Base-by-base conservation (phyloP, 306 rosid genomes). In the Mimosa pudica region DNA sequence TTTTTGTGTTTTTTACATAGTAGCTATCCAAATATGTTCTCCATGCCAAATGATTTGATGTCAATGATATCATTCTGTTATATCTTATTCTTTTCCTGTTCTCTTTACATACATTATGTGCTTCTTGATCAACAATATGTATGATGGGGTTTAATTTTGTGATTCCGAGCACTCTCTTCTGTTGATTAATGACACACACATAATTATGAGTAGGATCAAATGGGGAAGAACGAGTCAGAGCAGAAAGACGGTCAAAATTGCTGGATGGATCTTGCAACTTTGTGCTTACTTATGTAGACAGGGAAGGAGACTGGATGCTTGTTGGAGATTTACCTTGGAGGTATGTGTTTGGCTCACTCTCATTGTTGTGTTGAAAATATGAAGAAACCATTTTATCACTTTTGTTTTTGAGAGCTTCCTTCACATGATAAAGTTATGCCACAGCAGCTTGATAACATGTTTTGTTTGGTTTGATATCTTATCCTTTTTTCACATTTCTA, bases 281-380 rank as follows among this genome's bases (percentile, higher is more conserved):
- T 84, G 93, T 78, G 70, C 97, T 92, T 70, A 86, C 97, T 67
- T 92, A 92, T 38, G 92, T 90, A 88, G 97, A 92, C 88, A 86
- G 77, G 82, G 97, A 92, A 0, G 95, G 93, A 77, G 97, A 92
- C 81, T 92, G 95, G 97, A 92, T 92, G 93, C 97, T 92, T 62
- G 97, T 90, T 47, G 97, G 97, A 45, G 97, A 92, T 82, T 94
- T 93, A 84, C 96, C 97, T 67, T 93, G 97, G 97, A 85, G 92
- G 96, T 92, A 90, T 47, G 90, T 52, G 41, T 72, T 65, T 78
- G 69, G 65, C 68, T 65, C 68, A 55, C 54, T 24, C 41, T 67
- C 46, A 61, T 69, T 74, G 60, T 36, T 73, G 52, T 24, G 30
- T 32, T 67, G 63, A 18, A 57, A 57, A 18, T 57, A 57, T 2